Conservation (phyloP, 495 filamentous ascomycete species). For the Penicillium nucicola region DNA sequence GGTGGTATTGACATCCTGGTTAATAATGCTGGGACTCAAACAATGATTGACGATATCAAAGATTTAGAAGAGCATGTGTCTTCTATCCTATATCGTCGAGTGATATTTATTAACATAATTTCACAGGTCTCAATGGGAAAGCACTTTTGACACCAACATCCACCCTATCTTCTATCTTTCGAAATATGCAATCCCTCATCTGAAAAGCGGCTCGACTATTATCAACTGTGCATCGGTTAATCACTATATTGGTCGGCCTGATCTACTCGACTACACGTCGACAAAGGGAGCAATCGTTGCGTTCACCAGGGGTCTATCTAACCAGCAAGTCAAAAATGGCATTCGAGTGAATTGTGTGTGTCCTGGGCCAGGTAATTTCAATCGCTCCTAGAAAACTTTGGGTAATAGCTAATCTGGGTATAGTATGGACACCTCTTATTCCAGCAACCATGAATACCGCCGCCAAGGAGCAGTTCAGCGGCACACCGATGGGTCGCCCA, state of each 20-base stretch:
- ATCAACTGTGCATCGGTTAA: conserved; percentile 83
- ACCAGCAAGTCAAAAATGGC: conserved; percentile 67
- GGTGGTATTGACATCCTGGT: conserved; percentile 73
- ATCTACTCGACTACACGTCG: conserved; percentile 81
- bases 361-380: conserved; percentile 58
- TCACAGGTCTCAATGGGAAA: conserved; percentile 67
- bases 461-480: conserved; percentile 67
- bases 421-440: conserved; percentile 80
- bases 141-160: conserved; percentile 73
- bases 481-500: conserved; percentile 72
- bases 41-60: conserved; percentile 68
- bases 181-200: conserved; percentile 73
- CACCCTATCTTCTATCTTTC: conserved; percentile 70
- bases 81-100: not conserved
- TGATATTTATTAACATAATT: not conserved
- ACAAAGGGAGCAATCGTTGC: conserved; percentile 79
- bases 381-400: too few species aligned
- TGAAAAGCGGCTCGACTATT: conserved; percentile 68
- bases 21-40: conserved; percentile 78
- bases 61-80: conserved; percentile 65
- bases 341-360: conserved; percentile 79
- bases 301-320: conserved; percentile 75
- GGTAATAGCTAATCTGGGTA: not conserved
- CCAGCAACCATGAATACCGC: conserved; percentile 71
- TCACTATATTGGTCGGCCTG: conserved; percentile 75